phyloP scores from a whole-genome alignment of 2,329 filamentous ascomycete genomes.

The Cladophialophora chaetospira region DNA sequence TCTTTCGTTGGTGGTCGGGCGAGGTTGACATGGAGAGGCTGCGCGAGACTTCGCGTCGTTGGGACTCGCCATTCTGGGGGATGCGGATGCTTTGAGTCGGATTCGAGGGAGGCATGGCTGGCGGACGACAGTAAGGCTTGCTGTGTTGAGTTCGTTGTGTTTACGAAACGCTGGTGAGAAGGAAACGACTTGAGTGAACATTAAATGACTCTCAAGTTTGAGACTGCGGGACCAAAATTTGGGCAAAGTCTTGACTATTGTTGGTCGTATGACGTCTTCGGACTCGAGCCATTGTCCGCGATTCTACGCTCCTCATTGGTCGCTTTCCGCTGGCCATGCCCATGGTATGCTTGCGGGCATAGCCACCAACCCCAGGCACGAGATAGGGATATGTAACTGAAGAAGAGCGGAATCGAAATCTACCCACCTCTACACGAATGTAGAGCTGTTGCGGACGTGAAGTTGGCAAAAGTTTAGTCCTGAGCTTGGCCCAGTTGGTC shows the following conservation, averaged over 20 bases:
- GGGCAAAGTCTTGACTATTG: neutral
- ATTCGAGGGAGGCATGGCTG: constrained; percentile 29
- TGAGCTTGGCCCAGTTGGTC: too few species aligned
- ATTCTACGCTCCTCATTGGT: neutral
- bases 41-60: constrained; percentile 54
- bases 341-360: neutral
- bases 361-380: neutral
- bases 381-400: too few species aligned
- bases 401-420: too few species aligned
- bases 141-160: too few species aligned
- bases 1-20: constrained; percentile 58
- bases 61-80: constrained; percentile 21
- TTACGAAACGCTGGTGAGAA: too few species aligned
- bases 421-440: too few species aligned
- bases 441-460: too few species aligned
- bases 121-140: neutral
- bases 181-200: too few species aligned
- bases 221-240: constrained; percentile 11
- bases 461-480: too few species aligned
- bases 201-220: constrained; percentile 2
- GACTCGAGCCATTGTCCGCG: neutral
- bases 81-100: constrained; percentile 31
- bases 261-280: neutral
- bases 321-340: neutral
- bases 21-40: constrained; percentile 72